These are phyloP conservation scores for Boletus fagicola DNA, from an alignment of 768 basidiomycete species.

Conservation along the genomic window DNA sequence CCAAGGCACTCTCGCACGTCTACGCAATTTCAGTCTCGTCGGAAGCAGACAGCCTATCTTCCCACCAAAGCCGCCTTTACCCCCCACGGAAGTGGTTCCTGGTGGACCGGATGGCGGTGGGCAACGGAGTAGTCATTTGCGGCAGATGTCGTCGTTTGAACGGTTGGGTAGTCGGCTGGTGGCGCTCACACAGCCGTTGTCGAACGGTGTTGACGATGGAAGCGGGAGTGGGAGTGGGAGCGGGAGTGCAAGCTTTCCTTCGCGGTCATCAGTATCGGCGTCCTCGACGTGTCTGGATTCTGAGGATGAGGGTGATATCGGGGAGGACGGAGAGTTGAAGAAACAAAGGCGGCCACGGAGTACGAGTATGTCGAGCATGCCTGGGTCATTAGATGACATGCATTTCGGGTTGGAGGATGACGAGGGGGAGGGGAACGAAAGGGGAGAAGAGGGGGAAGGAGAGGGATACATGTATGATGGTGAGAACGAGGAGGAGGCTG, in stretches of 20 bases:
- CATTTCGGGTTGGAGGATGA: conserved; percentile 55
- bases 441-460: conserved; percentile 32
- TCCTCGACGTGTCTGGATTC: conserved; percentile 51
- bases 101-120: conserved; percentile 9
- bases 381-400: conserved; percentile 71
- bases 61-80: conserved; percentile 29
- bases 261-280: conserved; percentile 51
- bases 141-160: conserved; percentile 78
- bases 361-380: conserved; percentile 81
- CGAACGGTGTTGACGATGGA: conserved; percentile 27
- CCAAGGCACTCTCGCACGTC: conserved; percentile 66
- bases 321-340: conserved; percentile 39
- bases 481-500: conserved; percentile 59
- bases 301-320: conserved; percentile 42
- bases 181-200: conserved; percentile 45
- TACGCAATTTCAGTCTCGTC: conserved; percentile 79
- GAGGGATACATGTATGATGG: conserved; percentile 34
- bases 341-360: conserved; percentile 44
- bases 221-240: conserved; percentile 25
- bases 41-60: conserved; percentile 40
- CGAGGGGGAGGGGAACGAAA: conserved; percentile 40
- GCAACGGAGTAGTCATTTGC: conserved; percentile 45
- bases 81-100: conserved; percentile 15
- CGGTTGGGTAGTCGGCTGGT: conserved; percentile 58
- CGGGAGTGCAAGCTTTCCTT: conserved; percentile 52